These are phyloP conservation scores for Zygosaccharomyces rouxii DNA, from an alignment of 805 yeast genomes.

Conservation along the genomic window DNA sequence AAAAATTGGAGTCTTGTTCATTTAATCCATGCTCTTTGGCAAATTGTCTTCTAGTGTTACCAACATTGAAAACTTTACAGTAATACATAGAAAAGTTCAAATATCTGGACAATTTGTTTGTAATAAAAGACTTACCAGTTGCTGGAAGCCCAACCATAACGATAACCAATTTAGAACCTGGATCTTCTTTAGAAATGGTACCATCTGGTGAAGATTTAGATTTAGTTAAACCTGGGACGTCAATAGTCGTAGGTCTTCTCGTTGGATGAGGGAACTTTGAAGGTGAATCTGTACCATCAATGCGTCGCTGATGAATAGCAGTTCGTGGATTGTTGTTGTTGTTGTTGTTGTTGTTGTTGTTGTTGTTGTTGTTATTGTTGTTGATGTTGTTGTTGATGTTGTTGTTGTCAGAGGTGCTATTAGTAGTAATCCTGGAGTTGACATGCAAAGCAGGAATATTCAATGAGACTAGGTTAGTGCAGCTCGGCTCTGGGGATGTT, in stretches of 20 bases:
- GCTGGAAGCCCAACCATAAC: conserved; percentile 98
- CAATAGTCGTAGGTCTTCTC: conserved; percentile 75
- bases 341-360: neutral
- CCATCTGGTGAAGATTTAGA: conserved; percentile 78
- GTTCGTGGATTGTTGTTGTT: neutral
- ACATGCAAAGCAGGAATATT: conserved; percentile 3
- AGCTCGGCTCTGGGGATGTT: conserved; percentile 30
- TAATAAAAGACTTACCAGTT: conserved; percentile 88
- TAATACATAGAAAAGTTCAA: conserved; percentile 93
- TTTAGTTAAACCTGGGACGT: conserved; percentile 87
- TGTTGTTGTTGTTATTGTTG: neutral
- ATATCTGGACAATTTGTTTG: conserved; percentile 85
- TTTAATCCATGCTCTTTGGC: conserved; percentile 33
- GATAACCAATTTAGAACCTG: conserved; percentile 79
- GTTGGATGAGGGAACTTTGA: conserved; percentile 34
- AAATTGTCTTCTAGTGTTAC: conserved; percentile 84
- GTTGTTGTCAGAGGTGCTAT: neutral
- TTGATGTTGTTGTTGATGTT: neutral
- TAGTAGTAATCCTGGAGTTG: neutral
- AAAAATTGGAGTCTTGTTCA: conserved; percentile 78
- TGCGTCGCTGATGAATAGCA: neutral
- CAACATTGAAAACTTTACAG: conserved; percentile 88
- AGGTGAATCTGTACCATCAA: conserved; percentile 17
- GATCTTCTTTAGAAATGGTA: conserved; percentile 55
- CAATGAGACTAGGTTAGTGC: conserved; percentile 11